Conservation (phyloP, 2,329 filamentous ascomycete genomes). For the Fusarium sp. region DNA sequence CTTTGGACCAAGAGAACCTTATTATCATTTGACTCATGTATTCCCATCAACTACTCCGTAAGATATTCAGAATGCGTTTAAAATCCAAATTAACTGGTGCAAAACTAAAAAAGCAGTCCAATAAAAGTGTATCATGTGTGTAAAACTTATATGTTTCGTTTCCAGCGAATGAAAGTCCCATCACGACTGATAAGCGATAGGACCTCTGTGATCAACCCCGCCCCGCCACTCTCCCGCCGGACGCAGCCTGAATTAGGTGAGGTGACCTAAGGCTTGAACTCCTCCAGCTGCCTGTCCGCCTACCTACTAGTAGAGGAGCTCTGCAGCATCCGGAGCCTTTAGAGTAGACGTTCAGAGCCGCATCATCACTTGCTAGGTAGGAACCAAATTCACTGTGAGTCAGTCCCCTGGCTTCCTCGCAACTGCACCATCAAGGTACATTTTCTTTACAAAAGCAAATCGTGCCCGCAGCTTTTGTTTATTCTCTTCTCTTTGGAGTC, state of each 20-base stretch:
- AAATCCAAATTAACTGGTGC: not conserved
- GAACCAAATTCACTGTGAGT: conserved; percentile 13
- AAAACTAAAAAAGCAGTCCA: not conserved
- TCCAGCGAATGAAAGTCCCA: not conserved
- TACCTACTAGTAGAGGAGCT: not conserved
- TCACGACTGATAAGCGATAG: conserved; percentile 2
- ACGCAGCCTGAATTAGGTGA: not conserved
- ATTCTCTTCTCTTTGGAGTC: not conserved
- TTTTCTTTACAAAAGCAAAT: not conserved
- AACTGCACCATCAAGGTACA: conserved; percentile 31
- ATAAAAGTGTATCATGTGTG: not conserved
- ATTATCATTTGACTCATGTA: not conserved
- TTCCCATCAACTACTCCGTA: too few relatives aligned
- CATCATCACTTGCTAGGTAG: conserved; percentile 24
- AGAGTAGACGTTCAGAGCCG: conserved; percentile 15
- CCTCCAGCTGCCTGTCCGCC: conserved; percentile 21
- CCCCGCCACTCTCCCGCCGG: not conserved
- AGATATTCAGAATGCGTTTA: too few relatives aligned
- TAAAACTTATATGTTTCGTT: not conserved
- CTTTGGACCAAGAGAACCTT: not conserved
- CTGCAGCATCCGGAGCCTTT: conserved; percentile 18
- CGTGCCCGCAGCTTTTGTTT: not conserved
- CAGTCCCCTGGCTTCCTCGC: not conserved
- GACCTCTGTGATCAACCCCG: not conserved
- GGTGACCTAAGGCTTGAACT: conserved; percentile 16